Evolutionary conservation across 345 rosid genomes (phyloP).

Genomic region (Corchorus olitorius): DNA sequence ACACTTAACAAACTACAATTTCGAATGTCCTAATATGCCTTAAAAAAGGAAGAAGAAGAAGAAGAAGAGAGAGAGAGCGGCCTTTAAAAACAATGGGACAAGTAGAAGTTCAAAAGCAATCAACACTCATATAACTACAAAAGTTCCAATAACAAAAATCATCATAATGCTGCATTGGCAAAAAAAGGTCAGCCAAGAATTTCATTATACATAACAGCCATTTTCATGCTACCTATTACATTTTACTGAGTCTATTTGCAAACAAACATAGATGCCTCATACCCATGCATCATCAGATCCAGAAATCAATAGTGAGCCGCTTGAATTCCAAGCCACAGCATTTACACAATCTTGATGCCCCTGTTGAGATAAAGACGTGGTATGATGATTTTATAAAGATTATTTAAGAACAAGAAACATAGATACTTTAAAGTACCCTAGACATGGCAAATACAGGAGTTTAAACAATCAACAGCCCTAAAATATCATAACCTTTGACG

Average conservation of each 20-base stretch:
- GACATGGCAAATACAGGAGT: not conserved
- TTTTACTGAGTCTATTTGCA: not conserved
- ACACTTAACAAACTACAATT: no score
- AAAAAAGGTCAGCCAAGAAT: not conserved
- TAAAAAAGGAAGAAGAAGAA: no score
- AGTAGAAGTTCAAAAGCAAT: no score
- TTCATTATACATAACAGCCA: not conserved
- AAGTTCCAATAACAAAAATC: no score
- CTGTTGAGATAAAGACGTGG: constrained; percentile 34
- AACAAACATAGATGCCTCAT: constrained; percentile 17
- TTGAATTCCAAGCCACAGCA: constrained; percentile 85
- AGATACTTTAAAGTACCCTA: no score
- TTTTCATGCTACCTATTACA: not conserved
- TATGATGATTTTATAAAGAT: not conserved
- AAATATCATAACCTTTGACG: not conserved
- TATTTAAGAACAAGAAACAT: no score
- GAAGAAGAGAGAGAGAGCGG: no score
- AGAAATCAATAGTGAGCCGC: constrained; percentile 84
- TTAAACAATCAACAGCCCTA: not conserved
- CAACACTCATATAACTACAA: no score
- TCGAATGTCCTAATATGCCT: no score
- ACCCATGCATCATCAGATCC: constrained; percentile 95
- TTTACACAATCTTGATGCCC: constrained; percentile 97
- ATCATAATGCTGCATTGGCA: not conserved
- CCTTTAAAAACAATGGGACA: no score